These are phyloP conservation scores for Globisporangium radiosum DNA, from an alignment of 352 stramenopile species.

Conservation along the genomic window DNA sequence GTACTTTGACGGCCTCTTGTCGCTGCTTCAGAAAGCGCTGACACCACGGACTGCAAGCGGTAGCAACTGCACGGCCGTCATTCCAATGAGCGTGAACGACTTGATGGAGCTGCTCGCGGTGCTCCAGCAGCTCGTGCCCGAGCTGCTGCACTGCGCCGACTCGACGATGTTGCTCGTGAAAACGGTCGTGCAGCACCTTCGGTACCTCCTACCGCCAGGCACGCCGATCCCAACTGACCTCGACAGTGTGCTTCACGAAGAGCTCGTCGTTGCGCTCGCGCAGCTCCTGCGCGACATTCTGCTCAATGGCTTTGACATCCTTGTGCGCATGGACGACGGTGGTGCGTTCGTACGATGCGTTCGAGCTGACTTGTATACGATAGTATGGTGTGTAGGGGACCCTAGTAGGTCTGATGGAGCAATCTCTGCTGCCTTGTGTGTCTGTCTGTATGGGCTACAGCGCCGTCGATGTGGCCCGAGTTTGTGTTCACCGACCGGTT, in stretches of 20 bases:
- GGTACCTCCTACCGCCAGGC: conserved; percentile 62
- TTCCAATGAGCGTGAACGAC: conserved; percentile 62
- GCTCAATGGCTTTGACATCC: conserved; percentile 56
- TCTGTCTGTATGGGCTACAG: conserved; percentile 15
- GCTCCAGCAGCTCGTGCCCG: conserved; percentile 63
- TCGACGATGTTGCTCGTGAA: conserved; percentile 64
- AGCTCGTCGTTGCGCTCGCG: conserved; percentile 58
- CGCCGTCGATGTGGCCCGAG: conserved; percentile 56
- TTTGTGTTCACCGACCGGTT: conserved; percentile 72
- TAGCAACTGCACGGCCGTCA: conserved; percentile 29
- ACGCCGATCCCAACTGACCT: conserved; percentile 30
- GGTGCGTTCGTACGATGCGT: conserved; percentile 25
- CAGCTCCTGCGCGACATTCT: conserved; percentile 72
- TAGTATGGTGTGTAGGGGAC: background rate
- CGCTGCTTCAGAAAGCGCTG: conserved; percentile 71
- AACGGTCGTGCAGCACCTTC: conserved; percentile 68
- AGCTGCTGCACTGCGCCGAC: conserved; percentile 56
- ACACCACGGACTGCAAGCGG: conserved; percentile 33
- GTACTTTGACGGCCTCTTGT: conserved; percentile 79
- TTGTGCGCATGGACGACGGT: conserved; percentile 79
- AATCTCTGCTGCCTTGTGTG: no score
- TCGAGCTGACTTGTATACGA: background rate
- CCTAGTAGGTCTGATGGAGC: no score
- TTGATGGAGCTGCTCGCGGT: conserved; percentile 70
- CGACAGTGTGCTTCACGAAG: conserved; percentile 49